Conservation (phyloP, 495 filamentous ascomycete genomes). For the Parathielavia appendiculata region DNA sequence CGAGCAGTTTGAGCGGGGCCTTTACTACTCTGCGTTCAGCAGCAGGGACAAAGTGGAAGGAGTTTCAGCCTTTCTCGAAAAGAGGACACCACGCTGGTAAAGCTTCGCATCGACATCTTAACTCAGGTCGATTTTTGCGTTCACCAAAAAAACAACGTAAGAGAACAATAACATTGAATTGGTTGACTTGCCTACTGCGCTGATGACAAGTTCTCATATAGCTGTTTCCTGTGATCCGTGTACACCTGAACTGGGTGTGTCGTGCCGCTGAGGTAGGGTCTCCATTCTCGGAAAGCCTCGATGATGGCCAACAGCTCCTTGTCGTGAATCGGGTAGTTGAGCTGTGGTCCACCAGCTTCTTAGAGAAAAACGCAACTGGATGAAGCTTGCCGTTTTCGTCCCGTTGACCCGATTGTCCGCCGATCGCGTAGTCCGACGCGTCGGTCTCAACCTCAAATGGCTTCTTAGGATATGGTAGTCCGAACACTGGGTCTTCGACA, state of each 20-base stretch:
- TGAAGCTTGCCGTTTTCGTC: not conserved
- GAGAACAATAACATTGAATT: no score
- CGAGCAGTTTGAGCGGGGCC: slow-evolving; percentile 1
- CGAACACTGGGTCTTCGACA: no score
- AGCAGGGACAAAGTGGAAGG: slow-evolving; percentile 4
- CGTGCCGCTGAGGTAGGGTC: no score
- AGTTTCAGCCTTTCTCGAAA: slow-evolving; percentile 2
- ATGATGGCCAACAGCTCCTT: not conserved
- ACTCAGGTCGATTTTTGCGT: no score
- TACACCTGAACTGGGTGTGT: no score
- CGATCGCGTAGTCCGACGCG: not conserved
- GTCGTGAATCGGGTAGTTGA: not conserved
- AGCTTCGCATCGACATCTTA: no score
- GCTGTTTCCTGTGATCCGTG: no score
- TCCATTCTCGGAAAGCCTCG: no score
- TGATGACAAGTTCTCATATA: no score
- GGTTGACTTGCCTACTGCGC: no score
- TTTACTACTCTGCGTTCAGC: slow-evolving; percentile 2
- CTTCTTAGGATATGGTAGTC: not conserved
- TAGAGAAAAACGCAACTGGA: not conserved
- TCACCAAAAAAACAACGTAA: no score
- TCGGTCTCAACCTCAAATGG: not conserved
- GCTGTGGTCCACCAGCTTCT: not conserved
- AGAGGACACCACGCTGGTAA: slow-evolving; percentile 1
- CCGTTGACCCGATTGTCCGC: no score